phyloP scores from a whole-genome alignment of 805 yeast genomes.

The Wickerhamiella vanderwaltii region DNA sequence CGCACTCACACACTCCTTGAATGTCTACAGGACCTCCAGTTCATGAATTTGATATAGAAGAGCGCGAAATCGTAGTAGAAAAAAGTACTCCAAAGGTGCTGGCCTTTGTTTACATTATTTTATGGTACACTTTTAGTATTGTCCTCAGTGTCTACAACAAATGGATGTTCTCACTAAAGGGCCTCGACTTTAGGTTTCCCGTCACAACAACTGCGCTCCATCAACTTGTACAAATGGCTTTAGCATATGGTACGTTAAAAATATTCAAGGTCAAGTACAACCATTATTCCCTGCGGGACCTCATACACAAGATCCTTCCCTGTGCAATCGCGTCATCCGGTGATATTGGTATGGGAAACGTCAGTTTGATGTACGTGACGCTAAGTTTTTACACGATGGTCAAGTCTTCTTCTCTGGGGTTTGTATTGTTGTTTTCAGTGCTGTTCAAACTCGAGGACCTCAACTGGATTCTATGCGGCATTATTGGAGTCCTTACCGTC shows the following conservation, averaged over 20 bases:
- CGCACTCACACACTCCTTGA: no score
- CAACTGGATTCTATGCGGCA: conserved; percentile 51
- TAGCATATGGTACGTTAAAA: conserved; percentile 39
- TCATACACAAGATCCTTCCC: conserved; percentile 52
- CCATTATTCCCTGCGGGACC: conserved; percentile 20
- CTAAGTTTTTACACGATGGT: conserved; percentile 85
- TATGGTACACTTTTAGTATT: conserved; percentile 31
- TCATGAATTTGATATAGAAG: background rate
- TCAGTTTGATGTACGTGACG: conserved; percentile 66
- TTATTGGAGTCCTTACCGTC: conserved; percentile 64
- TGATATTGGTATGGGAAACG: conserved; percentile 87
- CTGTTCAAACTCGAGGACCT: conserved; percentile 66
- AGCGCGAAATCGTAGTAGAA: conserved; percentile 1
- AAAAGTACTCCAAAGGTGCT: background rate
- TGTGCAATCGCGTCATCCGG: conserved; percentile 83
- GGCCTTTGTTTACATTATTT: conserved; percentile 17
- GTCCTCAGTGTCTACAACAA: conserved; percentile 54
- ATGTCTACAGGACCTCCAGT: no score
- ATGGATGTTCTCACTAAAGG: conserved; percentile 84
- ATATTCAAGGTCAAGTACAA: conserved; percentile 22
- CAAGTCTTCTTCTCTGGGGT: conserved; percentile 76
- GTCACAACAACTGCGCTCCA: conserved; percentile 74
- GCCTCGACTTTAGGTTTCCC: conserved; percentile 71
- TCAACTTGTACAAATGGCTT: conserved; percentile 52
- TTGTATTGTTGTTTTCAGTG: conserved; percentile 81